phyloP scores from a whole-genome alignment of 2,329 filamentous ascomycete species.

The Cephalotrichum gorgonifer region DNA sequence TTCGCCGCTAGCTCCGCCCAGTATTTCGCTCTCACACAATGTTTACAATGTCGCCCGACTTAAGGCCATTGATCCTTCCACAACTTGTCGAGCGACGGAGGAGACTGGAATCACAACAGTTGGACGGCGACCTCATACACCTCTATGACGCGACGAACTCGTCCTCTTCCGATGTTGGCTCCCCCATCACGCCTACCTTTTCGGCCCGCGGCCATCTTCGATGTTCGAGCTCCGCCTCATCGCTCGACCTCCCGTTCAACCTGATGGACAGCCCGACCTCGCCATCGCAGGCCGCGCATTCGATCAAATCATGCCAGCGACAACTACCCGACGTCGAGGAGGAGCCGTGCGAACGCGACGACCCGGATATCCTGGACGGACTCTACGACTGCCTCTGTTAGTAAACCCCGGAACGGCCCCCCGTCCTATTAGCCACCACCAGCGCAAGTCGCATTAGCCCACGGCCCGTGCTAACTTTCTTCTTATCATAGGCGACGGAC shows the following conservation, averaged over 20 bases:
- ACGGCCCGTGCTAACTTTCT: conserved; percentile 18
- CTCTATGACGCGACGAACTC: conserved; percentile 39
- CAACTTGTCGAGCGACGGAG: conserved; percentile 41
- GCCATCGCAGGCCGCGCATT: conserved; percentile 28
- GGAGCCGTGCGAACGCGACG: conserved; percentile 63
- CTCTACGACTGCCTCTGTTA: conserved; percentile 66
- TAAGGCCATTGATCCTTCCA: conserved; percentile 44
- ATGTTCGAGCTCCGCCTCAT: conserved; percentile 68
- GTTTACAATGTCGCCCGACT: conserved; percentile 31
- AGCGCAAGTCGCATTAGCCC: background rate
- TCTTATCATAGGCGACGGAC: conserved; percentile 31
- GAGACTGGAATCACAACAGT: conserved; percentile 23
- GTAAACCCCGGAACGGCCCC: conserved; percentile 21
- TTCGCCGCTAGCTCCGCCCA: too few relatives aligned
- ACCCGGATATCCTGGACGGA: conserved; percentile 38
- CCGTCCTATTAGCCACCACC: background rate
- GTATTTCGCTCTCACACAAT: background rate
- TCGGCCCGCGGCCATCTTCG: conserved; percentile 53
- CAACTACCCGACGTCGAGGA: conserved; percentile 75
- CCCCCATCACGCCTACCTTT: conserved; percentile 63
- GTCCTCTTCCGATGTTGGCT: conserved; percentile 56
- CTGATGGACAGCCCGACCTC: conserved; percentile 43
- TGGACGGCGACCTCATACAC: conserved; percentile 23
- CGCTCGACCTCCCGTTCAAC: conserved; percentile 52
- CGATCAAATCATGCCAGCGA: conserved; percentile 41